Conservation (phyloP, 768 basidiomycete genomes). For the Pleurotus pulmonarius region DNA sequence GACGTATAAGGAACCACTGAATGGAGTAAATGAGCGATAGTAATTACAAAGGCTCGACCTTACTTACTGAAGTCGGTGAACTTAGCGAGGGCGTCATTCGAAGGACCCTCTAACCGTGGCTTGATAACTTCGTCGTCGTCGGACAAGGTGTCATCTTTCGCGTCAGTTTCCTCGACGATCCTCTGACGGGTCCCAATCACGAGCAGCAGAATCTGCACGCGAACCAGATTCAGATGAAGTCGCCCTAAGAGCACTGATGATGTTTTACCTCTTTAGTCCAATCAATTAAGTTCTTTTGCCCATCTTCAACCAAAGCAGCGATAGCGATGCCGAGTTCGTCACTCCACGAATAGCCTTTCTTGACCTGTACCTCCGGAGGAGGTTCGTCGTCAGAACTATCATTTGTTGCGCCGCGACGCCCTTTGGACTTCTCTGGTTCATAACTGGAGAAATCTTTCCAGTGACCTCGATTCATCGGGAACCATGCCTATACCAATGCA, state of each 20-base stretch:
- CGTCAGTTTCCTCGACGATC: constrained; percentile 61
- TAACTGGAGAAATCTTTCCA: constrained; percentile 86
- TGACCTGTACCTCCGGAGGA: constrained; percentile 72
- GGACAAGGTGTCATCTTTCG: constrained; percentile 25
- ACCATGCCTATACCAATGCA: constrained; percentile 61
- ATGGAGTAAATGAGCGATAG: neutral
- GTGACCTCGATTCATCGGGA: constrained; percentile 81
- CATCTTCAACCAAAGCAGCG: constrained; percentile 65
- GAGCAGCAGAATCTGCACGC: constrained; percentile 51
- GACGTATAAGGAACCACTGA: constrained; percentile 73
- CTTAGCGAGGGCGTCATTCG: constrained; percentile 65
- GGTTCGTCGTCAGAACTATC: constrained; percentile 37
- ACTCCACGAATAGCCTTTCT: constrained; percentile 85
- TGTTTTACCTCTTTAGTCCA: constrained; percentile 73
- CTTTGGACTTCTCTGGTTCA: constrained; percentile 50
- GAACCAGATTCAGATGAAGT: constrained; percentile 1
- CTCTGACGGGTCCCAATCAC: constrained; percentile 57
- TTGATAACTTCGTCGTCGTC: constrained; percentile 22
- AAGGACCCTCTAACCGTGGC: constrained; percentile 39
- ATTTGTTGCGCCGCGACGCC: constrained; percentile 20
- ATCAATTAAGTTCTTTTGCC: constrained; percentile 59
- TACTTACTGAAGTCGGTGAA: constrained; percentile 74
- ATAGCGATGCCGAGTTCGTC: constrained; percentile 89
- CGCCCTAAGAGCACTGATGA: too few relatives aligned
- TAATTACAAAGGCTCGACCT: neutral